Conservation (phyloP, 805 yeast genomes). For the Blastobotrys robertii region DNA sequence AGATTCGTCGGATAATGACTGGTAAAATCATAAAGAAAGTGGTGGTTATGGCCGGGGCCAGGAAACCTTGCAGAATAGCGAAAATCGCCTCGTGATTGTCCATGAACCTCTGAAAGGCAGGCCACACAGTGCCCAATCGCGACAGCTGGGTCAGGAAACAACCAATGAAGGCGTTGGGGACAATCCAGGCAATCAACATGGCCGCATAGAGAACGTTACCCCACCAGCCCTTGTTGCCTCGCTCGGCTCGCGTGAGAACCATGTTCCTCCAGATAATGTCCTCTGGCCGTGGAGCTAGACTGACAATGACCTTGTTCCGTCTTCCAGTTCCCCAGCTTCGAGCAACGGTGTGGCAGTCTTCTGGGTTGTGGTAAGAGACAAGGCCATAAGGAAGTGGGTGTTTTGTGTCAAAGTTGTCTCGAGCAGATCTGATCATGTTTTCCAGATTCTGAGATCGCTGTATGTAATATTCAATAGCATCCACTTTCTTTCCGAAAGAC, state of each 20-base stretch:
- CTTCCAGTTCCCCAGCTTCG: conserved; percentile 3
- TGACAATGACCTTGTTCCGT: conserved; percentile 12
- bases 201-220: conserved; percentile 25
- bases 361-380: conserved; percentile 19
- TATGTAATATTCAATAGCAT: conserved; percentile 22
- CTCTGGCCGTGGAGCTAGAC: conserved; percentile 27
- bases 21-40: conserved; percentile 28
- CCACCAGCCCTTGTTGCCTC: conserved; percentile 25
- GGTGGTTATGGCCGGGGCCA: conserved; percentile 29
- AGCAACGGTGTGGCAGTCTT: conserved; percentile 20
- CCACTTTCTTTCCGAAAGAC: conserved; percentile 11
- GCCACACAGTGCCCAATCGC: conserved; percentile 30
- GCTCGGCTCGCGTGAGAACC: conserved; percentile 18
- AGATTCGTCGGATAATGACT: conserved; percentile 26
- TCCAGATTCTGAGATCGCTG: conserved; percentile 13
- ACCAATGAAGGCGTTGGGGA: conserved; percentile 33
- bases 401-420: conserved; percentile 12
- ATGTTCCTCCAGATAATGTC: conserved; percentile 31
- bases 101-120: conserved; percentile 23
- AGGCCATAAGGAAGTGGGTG: conserved; percentile 25
- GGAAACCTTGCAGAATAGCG: conserved; percentile 31
- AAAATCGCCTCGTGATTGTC: conserved; percentile 18
- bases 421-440: conserved; percentile 17
- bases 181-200: conserved; percentile 28
- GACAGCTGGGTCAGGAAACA: conserved; percentile 30